Base-by-base conservation (phyloP, 2,329 filamentous ascomycete genomes). In the Venturia asperata region DNA sequence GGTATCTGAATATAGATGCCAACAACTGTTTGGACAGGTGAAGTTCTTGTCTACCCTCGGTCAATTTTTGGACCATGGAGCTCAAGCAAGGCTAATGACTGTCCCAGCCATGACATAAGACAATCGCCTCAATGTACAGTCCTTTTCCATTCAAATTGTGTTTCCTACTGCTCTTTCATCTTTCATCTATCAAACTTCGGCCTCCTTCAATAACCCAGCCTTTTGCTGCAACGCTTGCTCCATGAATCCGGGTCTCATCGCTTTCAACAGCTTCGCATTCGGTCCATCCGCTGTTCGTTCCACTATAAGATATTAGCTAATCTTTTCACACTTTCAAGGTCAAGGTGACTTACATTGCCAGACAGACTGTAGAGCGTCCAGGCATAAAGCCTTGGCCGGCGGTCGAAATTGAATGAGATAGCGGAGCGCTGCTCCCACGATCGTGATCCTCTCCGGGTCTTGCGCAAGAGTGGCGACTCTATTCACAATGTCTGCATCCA, bases 401-500 rank as follows among this genome's bases (percentile, higher is more conserved):
- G 84, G 84, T n/a, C 84, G 78, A 70, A 85, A 79, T 74, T 85
- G 79, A 66, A 84, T 75, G 34, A 85, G 72, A 70, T 86, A 85
- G 67, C 79, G 84, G 79, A 69, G 17, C 39, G 61, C 30, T 7
- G 82, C 82, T 24, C 83, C 80, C 34, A 82, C 83, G 52, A 87
- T 77, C 60, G 79, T 80, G 61, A 87, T 83, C 61, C 85, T 78
- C 70, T 88, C 85, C 0, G 85, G 85, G 72, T 88, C 85, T 69
- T 82, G 80, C 0, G 85, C 85, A 66, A 88, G 77, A 66, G 81
- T 83, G 70, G 82, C 82, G 43, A 97, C 86, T 62, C 89, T 84
- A 60, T 87, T 82, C 1, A 97, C 81, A 67, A 97, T 86, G 13
- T 83, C 81, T 42, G 80, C 76, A 67, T 87, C 91, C 42, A 99